Evolutionary conservation across 768 basidiomycete genomes (phyloP), one percentile per base, ranked within the genome.

Genomic region (Solioccasus polychromus): DNA sequence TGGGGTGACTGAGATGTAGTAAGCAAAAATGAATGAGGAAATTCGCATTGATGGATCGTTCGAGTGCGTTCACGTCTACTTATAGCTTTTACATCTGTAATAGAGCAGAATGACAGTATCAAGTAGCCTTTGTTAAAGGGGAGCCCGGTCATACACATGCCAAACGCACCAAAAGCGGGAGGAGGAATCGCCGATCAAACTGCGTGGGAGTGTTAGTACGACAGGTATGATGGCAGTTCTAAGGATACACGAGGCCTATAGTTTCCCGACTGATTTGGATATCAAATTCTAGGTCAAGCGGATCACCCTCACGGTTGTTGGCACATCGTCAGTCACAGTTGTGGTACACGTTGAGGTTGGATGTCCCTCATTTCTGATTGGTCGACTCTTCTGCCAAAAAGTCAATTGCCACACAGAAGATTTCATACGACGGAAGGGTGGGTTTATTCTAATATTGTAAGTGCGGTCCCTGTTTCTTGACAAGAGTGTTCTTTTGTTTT

Each of bases 21-120:
- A 24, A 31, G 12, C 31, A 28, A 45, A 59, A 44, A 52, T 49
- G 45, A 47, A 32, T 34, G 31, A 25, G 23, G 26, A n/a, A 39
- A 37, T 37, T 42, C 20, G 39, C 44, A 39, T 23, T 40, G 24
- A 24, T 30, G 9, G 23, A 39, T 34, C 28, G 15, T 31, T 35
- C 30, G 20, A 19, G 34, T 7, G 32, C 17, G 10, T 29, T 25
- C 20, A 22, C 43, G 31, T 28, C 36, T 28, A 26, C 14, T 18
- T 23, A 30, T 29, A 8, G 23, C 24, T 11, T 12, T 42, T 26
- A 41, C 20, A 11, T 8, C 24, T 39, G 11, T 12, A 23, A 29
- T 24, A 32, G 22, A 12, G 15, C 4, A 17, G 39, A 34, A 30
- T 7, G 36, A 9, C 15, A 18, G 4, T 12, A 18, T 35, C 5